Base-by-base conservation (phyloP, 2,329 filamentous ascomycete genomes). In the Diaporthe vexans region DNA sequence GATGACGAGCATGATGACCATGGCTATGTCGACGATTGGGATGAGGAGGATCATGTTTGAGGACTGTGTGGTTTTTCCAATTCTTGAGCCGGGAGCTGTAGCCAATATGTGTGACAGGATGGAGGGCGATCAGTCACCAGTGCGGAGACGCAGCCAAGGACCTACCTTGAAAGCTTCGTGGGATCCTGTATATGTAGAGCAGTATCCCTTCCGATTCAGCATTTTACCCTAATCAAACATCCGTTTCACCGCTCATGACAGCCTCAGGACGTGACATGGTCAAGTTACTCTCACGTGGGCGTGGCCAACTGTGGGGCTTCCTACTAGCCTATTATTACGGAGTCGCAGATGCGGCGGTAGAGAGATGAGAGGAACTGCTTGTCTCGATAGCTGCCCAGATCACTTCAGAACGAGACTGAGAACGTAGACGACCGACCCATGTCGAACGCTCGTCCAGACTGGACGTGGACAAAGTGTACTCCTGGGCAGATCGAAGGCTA, bases 121-220 rank as follows among this genome's bases (percentile, higher is more conserved):
- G 29, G 19, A 54, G 40, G 21, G 51, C 19, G n/a, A 37, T 35
- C 24, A 48, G 52, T 26, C 33, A 40, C 21, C 33, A 52, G 19
- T 15, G 33, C 40, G 40, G 19, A 68, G 65, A 75, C 51, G 56
- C 71, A 70, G 24, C 48, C 51, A 75, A 40, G 74, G 29, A 59
- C 71, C 70, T 73, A 59, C 71, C 70, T 73, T 33, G 52, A n/a
- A 51, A 37, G 46, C 46, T 17, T 71, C 6, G 59, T 37, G 58
- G 59, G 48, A 48, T 29, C 61, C n/a, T 63, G 46, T 26, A 75
- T 71, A 56, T 48, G 65, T 75, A 75, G 52, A 65, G 10, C 70
- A 75, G 71, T 35, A 75, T 73, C 35, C 19, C 29, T 71, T 52
- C 19, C 21, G 48, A 75, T 10, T 29, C 24, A 73, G 59, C 43